Percentiles rank a stretch among this genome's conserved stretches.
phyloP scores from a whole-genome alignment of 139 green algal species.

The Limnomonas spitsbergensis region DNA sequence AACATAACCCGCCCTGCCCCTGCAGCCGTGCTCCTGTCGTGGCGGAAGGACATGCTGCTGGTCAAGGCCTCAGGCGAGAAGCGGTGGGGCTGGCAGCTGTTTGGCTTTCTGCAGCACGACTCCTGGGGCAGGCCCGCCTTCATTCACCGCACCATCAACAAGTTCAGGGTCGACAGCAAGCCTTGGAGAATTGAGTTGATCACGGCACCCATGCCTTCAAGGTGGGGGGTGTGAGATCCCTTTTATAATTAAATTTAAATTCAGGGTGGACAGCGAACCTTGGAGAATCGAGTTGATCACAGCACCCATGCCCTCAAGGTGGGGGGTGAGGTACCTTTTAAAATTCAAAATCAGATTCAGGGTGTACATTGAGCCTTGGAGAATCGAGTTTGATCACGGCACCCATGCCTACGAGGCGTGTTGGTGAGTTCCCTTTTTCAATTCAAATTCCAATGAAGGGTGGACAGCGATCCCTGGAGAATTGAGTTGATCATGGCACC shows the following conservation, averaged over 20 bases:
- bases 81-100: slow-evolving; percentile 34
- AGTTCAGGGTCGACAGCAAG: slow-evolving; percentile 11
- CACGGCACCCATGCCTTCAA: slow-evolving; percentile 29
- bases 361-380: slow-evolving; percentile 7
- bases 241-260: no score
- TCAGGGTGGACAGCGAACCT: slow-evolving; percentile 7
- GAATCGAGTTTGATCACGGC: slow-evolving; percentile 28
- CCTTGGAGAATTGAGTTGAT: slow-evolving; percentile 24
- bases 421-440: no score
- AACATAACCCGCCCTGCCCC: no score
- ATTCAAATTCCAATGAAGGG: slow-evolving; percentile 19
- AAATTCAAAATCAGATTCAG: no score
- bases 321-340: no score
- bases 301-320: slow-evolving; percentile 32
- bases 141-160: slow-evolving; percentile 49
- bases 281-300: slow-evolving; percentile 23
- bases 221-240: no score
- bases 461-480: slow-evolving; percentile 8
- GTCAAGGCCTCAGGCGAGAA: slow-evolving; percentile 18
- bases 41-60: slow-evolving; percentile 28
- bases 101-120: slow-evolving; percentile 46
- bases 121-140: slow-evolving; percentile 31
- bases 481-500: slow-evolving; percentile 33
- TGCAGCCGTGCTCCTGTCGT: slow-evolving; percentile 25
- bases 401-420: slow-evolving; percentile 28